Conservation (phyloP, 2,329 filamentous ascomycete species). For the Sporothrix inflata region DNA sequence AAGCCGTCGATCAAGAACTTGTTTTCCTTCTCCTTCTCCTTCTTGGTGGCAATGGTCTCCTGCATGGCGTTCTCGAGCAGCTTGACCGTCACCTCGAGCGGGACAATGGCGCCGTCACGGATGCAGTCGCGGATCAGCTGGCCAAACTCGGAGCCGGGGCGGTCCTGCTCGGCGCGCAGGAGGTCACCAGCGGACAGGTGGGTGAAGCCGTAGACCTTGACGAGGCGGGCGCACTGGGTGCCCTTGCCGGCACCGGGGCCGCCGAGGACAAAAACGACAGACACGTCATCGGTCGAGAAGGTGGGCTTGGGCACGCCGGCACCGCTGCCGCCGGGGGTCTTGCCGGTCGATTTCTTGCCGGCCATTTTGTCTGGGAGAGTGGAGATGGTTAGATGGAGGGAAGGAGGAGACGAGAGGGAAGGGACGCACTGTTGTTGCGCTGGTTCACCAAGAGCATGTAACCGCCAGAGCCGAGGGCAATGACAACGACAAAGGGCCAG, state of each 20-base stretch:
- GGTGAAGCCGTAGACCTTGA: conserved; percentile 84
- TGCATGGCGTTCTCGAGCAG: conserved; percentile 93
- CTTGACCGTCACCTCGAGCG: conserved; percentile 97
- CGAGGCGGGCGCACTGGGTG: conserved; percentile 89
- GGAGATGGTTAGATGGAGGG: neutral
- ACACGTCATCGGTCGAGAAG: conserved; percentile 76
- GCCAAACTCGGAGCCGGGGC: conserved; percentile 84
- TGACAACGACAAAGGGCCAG: conserved; percentile 59
- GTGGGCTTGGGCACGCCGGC: conserved; percentile 57
- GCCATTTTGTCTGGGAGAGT: conserved; percentile 21
- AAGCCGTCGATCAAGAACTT: conserved; percentile 84
- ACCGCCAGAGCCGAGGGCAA: conserved; percentile 52
- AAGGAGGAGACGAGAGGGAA: neutral
- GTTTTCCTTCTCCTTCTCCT: conserved; percentile 41
- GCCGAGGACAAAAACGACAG: conserved; percentile 95
- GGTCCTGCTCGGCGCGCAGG: conserved; percentile 88
- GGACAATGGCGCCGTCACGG: conserved; percentile 91
- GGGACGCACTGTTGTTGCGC: conserved; percentile 38
- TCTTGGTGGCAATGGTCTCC: conserved; percentile 54
- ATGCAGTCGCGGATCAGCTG: conserved; percentile 92
- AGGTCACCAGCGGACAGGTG: conserved; percentile 94
- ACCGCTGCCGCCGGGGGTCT: conserved; percentile 38
- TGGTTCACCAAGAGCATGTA: conserved; percentile 56
- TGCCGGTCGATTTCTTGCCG: conserved; percentile 4
- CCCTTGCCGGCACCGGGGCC: conserved; percentile 96